phyloP scores from a whole-genome alignment of 2,329 filamentous ascomycete species.

The Pestalotiopsis sp. region DNA sequence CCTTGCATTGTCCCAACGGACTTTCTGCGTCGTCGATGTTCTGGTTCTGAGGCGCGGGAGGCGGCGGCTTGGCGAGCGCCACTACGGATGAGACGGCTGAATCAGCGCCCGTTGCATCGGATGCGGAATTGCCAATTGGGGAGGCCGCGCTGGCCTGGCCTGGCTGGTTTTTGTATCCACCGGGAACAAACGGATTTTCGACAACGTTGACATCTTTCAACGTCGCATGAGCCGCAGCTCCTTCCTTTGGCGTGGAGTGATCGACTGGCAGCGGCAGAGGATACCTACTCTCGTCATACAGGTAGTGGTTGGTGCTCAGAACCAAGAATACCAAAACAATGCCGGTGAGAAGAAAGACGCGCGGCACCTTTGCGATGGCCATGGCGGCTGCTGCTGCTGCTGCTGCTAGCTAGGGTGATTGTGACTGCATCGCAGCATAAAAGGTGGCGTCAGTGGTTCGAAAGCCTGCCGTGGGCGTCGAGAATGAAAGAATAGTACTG shows the following conservation, averaged over 20 bases:
- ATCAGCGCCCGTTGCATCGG: background rate
- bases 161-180: background rate
- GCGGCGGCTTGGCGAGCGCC: background rate
- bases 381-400: slow-evolving; percentile 17
- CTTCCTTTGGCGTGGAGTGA: background rate
- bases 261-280: slow-evolving; percentile 15
- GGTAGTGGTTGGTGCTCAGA: slow-evolving; percentile 26
- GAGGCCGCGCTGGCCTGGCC: background rate
- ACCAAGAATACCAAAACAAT: slow-evolving; percentile 25
- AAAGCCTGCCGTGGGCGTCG: background rate
- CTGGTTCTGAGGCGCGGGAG: background rate
- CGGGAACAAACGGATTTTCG: background rate
- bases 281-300: slow-evolving; percentile 21
- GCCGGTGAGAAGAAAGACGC: slow-evolving; percentile 26
- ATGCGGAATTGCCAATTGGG: background rate
- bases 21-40: slow-evolving; percentile 10
- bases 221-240: background rate
- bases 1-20: slow-evolving; percentile 23
- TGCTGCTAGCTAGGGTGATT: slow-evolving; percentile 34
- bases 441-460: background rate
- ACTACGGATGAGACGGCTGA: background rate
- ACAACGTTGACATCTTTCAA: background rate
- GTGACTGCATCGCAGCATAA: slow-evolving; percentile 12
- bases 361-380: slow-evolving; percentile 27
- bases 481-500: background rate